A percentile compares a stretch with the other conserved stretches of the same genome.
These are phyloP conservation scores for Ceratocystis cubensis DNA, from an alignment of 2,329 filamentous ascomycete species.

Conservation along the genomic window DNA sequence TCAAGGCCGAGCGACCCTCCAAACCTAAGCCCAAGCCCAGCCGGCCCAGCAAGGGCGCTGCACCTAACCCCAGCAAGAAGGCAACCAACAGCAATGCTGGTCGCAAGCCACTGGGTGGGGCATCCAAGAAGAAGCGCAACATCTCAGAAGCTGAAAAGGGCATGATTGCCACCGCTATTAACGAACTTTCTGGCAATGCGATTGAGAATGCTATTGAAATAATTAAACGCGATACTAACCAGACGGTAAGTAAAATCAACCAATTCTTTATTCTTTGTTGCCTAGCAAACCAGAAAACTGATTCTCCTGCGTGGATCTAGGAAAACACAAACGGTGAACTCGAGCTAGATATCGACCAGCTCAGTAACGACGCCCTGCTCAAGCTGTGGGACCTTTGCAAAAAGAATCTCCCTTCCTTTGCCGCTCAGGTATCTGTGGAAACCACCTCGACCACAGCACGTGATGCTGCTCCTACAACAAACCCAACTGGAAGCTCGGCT, in stretches of 20 bases:
- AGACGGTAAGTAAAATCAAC: slow-evolving; percentile 45
- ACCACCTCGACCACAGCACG: slow-evolving; percentile 23
- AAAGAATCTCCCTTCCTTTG: slow-evolving; percentile 33
- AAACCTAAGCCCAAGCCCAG: slow-evolving; percentile 44
- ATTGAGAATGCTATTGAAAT: slow-evolving; percentile 74
- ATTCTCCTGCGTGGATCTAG: slow-evolving; percentile 27
- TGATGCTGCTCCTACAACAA: slow-evolving; percentile 22
- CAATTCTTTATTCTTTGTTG: not conserved
- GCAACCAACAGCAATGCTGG: slow-evolving; percentile 27
- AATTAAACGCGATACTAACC: slow-evolving; percentile 75
- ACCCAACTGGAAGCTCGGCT: not conserved
- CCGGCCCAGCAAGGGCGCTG: slow-evolving; percentile 28
- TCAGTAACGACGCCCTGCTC: slow-evolving; percentile 42
- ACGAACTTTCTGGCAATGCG: slow-evolving; percentile 63
- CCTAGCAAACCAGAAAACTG: slow-evolving; percentile 11
- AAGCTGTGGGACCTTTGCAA: slow-evolving; percentile 39
- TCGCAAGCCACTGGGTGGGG: slow-evolving; percentile 29
- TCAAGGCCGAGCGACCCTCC: slow-evolving; percentile 46
- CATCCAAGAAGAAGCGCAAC: slow-evolving; percentile 39
- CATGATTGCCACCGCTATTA: slow-evolving; percentile 75
- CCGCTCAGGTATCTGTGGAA: slow-evolving; percentile 5
- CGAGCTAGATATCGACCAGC: slow-evolving; percentile 46
- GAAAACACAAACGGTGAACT: slow-evolving; percentile 49
- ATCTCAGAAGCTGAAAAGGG: slow-evolving; percentile 77
- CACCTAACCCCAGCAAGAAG: slow-evolving; percentile 33